Percentiles rank a stretch among this genome's conserved stretches.
phyloP scores from a whole-genome alignment of 2,329 filamentous ascomycete genomes.

The Coniochaeta ligniaria region DNA sequence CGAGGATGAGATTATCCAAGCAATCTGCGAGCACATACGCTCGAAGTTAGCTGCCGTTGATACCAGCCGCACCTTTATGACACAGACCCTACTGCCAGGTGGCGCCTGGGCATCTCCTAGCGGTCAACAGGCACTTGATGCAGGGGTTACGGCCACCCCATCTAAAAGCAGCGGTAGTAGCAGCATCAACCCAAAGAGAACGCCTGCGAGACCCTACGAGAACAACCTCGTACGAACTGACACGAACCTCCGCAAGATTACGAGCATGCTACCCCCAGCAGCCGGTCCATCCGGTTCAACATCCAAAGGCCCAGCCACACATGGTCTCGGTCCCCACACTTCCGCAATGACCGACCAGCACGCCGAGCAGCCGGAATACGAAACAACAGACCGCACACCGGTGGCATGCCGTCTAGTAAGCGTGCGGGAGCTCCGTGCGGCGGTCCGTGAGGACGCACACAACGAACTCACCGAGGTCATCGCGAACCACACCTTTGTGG shows the following conservation, averaged over 20 bases:
- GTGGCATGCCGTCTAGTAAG: conserved; percentile 71
- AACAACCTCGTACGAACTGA: conserved; percentile 91
- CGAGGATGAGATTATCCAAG: conserved; percentile 90
- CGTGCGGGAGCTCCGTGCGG: conserved; percentile 73
- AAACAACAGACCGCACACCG: conserved; percentile 60
- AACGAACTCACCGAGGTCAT: conserved; percentile 81
- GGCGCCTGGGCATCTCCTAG: conserved; percentile 29
- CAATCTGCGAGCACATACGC: conserved; percentile 74
- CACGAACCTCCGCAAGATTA: conserved; percentile 84
- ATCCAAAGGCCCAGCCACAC: conserved; percentile 20
- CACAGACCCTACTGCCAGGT: conserved; percentile 80
- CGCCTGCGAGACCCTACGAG: conserved; percentile 58
- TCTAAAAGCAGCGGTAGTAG: conserved; percentile 28
- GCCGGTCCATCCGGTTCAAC: conserved; percentile 18
- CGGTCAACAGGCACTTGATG: conserved; percentile 11
- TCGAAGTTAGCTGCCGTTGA: conserved; percentile 78
- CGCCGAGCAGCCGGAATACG: conserved; percentile 53
- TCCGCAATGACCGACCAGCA: conserved; percentile 2
- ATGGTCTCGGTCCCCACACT: conserved; percentile 5
- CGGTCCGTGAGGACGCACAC: conserved; percentile 77
- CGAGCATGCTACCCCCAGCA: conserved; percentile 77
- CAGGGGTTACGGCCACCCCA: conserved; percentile 15
- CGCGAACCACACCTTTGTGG: conserved; percentile 84
- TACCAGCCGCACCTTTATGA: conserved; percentile 88
- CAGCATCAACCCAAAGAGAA: conserved; percentile 21